Percentiles rank a stretch among this genome's conserved stretches.
Evolutionary conservation across 768 basidiomycete species (phyloP).

Genomic region (Gymnopilus junonius): DNA sequence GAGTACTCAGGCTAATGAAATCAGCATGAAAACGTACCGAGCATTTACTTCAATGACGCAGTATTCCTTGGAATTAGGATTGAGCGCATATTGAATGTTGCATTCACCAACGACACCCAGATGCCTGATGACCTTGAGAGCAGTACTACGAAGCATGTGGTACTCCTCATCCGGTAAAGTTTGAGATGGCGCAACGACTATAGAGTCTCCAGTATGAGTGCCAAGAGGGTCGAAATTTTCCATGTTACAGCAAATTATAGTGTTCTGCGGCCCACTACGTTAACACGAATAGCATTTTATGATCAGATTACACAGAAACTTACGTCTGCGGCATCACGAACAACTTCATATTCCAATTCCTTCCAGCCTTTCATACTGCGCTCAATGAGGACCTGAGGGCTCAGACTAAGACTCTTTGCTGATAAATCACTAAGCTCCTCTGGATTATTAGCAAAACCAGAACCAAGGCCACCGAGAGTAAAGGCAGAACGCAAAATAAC

Average conservation of each 20-base stretch:
- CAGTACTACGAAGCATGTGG: slow-evolving; percentile 98
- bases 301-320: slow-evolving; percentile 36
- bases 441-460: slow-evolving; percentile 94
- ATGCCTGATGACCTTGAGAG: slow-evolving; percentile 93
- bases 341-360: slow-evolving; percentile 99
- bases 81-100: slow-evolving; percentile 98
- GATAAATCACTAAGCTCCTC: slow-evolving; percentile 95
- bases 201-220: slow-evolving; percentile 98
- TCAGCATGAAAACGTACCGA: slow-evolving; percentile 53
- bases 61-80: slow-evolving; percentile 91
- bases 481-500: slow-evolving; percentile 97
- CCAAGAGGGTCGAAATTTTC: slow-evolving; percentile 99
- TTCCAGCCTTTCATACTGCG: slow-evolving; percentile 99
- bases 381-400: slow-evolving; percentile 96
- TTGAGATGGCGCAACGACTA: slow-evolving; percentile 98
- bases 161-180: slow-evolving; percentile 98
- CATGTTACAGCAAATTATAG: slow-evolving; percentile 99
- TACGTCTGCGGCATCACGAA: slow-evolving; percentile 96
- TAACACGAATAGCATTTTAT: slow-evolving; percentile 6
- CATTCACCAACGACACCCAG: slow-evolving; percentile 93
- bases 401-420: slow-evolving; percentile 87
- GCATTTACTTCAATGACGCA: slow-evolving; percentile 99
- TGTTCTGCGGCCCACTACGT: slow-evolving; percentile 64
- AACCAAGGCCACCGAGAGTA: slow-evolving; percentile 97
- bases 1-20: slow-evolving; percentile 4